Conservation (phyloP, 1,284 basidiomycete genomes). For the Ganoderma meredithae region DNA sequence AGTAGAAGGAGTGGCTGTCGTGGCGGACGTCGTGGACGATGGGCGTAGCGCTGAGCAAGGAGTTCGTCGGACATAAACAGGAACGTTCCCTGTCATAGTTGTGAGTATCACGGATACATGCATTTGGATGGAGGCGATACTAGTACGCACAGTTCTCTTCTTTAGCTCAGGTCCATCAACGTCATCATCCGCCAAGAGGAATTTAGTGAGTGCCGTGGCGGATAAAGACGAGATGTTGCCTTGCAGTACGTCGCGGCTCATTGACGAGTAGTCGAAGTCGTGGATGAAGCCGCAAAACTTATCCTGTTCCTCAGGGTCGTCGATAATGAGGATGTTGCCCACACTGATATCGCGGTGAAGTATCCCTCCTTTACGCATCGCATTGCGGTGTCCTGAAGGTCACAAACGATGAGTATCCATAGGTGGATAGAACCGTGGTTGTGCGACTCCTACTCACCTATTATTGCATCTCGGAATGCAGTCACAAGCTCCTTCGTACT, state of each 20-base stretch:
- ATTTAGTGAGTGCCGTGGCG: background rate
- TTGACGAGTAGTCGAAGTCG: conserved; percentile 21
- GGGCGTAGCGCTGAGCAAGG: background rate
- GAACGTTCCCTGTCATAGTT: conserved; percentile 1
- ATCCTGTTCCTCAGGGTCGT: background rate
- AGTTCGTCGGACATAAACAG: background rate
- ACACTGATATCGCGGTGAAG: conserved; percentile 22
- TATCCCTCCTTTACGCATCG: background rate
- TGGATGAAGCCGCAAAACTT: conserved; percentile 17
- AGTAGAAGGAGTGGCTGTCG: conserved; percentile 32
- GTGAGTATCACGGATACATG: background rate
- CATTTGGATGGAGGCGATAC: background rate
- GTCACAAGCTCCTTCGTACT: conserved; percentile 20
- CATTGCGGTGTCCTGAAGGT: background rate
- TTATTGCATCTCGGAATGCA: conserved; percentile 26
- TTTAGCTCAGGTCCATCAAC: background rate
- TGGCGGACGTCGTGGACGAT: conserved; percentile 20
- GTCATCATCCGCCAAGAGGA: background rate
- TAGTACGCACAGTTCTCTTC: background rate
- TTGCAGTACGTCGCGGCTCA: background rate
- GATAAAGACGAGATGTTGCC: background rate
- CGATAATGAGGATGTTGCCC: conserved; percentile 16
- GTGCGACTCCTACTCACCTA: conserved; percentile 15
- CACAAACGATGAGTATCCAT: no score
- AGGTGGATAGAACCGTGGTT: no score